Evolutionary conservation across 371 early-diverging fungal species (phyloP), one percentile per base, ranked within the genome.

Genomic region (Entomophthora muscae): DNA sequence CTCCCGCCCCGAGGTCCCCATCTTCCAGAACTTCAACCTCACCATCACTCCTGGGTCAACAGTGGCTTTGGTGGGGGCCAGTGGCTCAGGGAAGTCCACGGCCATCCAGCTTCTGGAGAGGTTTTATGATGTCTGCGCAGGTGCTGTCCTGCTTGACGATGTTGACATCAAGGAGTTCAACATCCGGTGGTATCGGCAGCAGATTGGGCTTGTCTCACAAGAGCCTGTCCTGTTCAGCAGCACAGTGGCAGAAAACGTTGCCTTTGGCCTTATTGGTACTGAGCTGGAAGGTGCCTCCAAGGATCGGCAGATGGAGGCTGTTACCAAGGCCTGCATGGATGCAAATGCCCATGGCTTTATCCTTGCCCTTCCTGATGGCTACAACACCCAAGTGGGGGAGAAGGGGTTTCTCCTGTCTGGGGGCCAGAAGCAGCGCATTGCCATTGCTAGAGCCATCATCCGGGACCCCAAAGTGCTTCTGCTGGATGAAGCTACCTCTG

Each of bases 391-490:
- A 70, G 82, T 92, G 32, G 93, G 92, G 57, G 91, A 90, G 71
- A 82, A 83, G 65, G 93, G 91, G 17, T 75, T 89, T 28, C 83
- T 84, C 84, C 66, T n/a, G n/a, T n/a, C n/a, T n/a, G n/a, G n/a
- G n/a, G n/a, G n/a, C n/a, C n/a, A n/a, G n/a, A n/a, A n/a, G n/a
- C n/a, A n/a, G n/a, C n/a, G n/a, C n/a, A n/a, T n/a, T n/a, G n/a
- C n/a, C n/a, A n/a, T n/a, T n/a, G 81, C 85, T 27, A 74, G 88
- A 66, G 82, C 82, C 0, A 65, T 82, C 64, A 82, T 96, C 68
- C 82, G 83, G 68, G 81, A 92, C 66, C 92, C 92, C 27, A 75
- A 71, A 54, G 84, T 96, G 93, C 98, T 2, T n/a, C n/a, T n/a
- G n/a, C n/a, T n/a, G n/a, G n/a, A n/a, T n/a, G n/a, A n/a, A n/a